phyloP scores from a whole-genome alignment of 2,329 filamentous ascomycete species.

The Exophiala calicioides region DNA sequence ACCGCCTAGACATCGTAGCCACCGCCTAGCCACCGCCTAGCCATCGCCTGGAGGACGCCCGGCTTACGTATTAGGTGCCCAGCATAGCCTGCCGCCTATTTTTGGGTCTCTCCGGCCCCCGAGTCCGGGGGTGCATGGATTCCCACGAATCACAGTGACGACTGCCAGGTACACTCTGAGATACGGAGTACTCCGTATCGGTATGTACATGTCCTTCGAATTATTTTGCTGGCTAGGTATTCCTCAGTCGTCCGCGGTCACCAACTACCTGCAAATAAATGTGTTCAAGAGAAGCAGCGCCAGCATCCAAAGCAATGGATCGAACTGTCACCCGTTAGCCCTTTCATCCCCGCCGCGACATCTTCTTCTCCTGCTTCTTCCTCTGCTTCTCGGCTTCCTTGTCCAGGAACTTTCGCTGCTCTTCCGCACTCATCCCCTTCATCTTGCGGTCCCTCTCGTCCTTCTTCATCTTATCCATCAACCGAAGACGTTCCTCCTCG shows the following conservation, averaged over 20 bases:
- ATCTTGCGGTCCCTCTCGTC: slow-evolving; percentile 84
- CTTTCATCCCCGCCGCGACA: slow-evolving; percentile 55
- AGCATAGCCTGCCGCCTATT: too few species aligned
- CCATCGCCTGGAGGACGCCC: too few species aligned
- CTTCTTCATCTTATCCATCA: slow-evolving; percentile 69
- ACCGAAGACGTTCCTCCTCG: slow-evolving; percentile 59
- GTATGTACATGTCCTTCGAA: too few species aligned
- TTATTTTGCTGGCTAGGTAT: too few species aligned
- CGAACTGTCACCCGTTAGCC: too few species aligned
- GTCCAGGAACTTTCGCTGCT: slow-evolving; percentile 82
- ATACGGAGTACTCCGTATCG: too few species aligned
- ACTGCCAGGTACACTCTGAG: too few species aligned
- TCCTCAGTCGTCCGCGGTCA: too few species aligned
- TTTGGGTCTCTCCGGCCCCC: background rate
- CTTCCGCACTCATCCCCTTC: slow-evolving; percentile 72
- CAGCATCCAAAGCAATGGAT: background rate
- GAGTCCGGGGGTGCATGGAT: background rate
- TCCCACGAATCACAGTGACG: too few species aligned
- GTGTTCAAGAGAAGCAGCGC: background rate
- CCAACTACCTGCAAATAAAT: background rate
- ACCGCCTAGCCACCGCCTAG: too few species aligned
- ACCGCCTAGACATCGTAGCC: background rate
- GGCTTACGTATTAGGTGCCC: too few species aligned
- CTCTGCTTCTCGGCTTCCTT: slow-evolving; percentile 75
- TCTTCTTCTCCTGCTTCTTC: slow-evolving; percentile 64